Base-by-base conservation (phyloP, 2,329 filamentous ascomycete genomes). In the Monosporascus sp. region DNA sequence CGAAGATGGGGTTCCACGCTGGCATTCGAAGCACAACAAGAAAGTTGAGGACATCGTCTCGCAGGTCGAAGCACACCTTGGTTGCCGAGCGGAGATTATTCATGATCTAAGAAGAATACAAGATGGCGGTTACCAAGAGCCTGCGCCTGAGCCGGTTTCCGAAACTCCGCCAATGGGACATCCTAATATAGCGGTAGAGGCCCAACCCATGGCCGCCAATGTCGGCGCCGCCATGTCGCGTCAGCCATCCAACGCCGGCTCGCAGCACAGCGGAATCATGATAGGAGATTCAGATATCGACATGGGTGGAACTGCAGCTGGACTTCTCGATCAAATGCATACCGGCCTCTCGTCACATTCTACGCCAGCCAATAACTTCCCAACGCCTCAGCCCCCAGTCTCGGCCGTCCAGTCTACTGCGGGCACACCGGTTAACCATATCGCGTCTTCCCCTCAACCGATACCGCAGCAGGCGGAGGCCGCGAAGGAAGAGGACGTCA, bases 61-160 rank as follows among this genome's bases (percentile, higher is more conserved):
- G 43, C 83, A 89, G 51, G 82, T 96, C 1, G 90, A 96, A 72
- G 74, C 78, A 49, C 74, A 83, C 2, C 78, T 89, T n/a, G 85
- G 85, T 18, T 84, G 84, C 52, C 84, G 82, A 57, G 82, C 89
- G 44, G 78, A 81, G 38, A 75, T 80, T 25, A 81, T 88, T 50
- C 80, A 84, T 49, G 78, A 81, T 24, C 78, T 93, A 7, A 78
- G 82, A 38, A 86, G 89, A 46, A 79, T 95, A 44, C 85, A 94
- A 64, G 88, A 89, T 63, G 91, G 90, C 48, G 90, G 90, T 2
- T 84, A 79, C 57, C 81, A 90, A 69, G 83, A 90, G 57, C 79
- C 77, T 7, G 73, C 72, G 5, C 77, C 79, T 3, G 74, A 79
- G 58, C 43, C 43, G 22, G 43, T 25, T 14, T 55, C 27, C 5